Conservation (phyloP, 495 filamentous ascomycete species). For the Choiromyces venosus region DNA sequence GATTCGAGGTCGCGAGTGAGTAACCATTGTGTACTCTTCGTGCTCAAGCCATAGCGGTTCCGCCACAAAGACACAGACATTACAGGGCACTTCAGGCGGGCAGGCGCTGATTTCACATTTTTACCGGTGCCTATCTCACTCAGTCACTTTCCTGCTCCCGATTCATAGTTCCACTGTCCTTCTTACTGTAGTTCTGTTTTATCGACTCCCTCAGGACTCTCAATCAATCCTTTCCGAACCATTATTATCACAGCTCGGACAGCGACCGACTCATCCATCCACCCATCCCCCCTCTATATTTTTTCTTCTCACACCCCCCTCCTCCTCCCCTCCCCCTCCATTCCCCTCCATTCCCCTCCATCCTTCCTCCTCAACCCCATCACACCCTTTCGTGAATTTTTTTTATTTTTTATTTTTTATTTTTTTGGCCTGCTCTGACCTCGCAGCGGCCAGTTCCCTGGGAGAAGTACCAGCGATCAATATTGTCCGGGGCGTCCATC, state of each 20-base stretch:
- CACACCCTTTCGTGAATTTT: slow-evolving; percentile 24
- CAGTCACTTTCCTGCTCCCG: not conserved
- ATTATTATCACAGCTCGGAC: not conserved
- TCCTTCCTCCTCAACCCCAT: slow-evolving; percentile 15
- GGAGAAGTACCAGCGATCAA: slow-evolving; percentile 39
- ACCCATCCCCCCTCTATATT: slow-evolving; percentile 18
- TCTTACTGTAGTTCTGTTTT: not conserved
- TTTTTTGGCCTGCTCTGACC: slow-evolving; percentile 27
- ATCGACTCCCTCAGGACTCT: not conserved
- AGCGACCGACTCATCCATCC: slow-evolving; percentile 22
- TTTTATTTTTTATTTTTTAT: slow-evolving; percentile 9
- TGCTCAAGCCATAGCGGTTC: slow-evolving; percentile 10
- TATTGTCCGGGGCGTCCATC: slow-evolving; percentile 32
- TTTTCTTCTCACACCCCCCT: slow-evolving; percentile 22
- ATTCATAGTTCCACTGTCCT: not conserved
- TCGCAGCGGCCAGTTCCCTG: slow-evolving; percentile 37
- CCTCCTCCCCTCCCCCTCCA: slow-evolving; percentile 16
- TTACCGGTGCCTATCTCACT: slow-evolving; percentile 3
- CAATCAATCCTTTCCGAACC: not conserved
- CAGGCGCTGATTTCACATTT: not conserved
- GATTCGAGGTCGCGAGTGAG: slow-evolving; percentile 14
- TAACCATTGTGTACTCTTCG: slow-evolving; percentile 7
- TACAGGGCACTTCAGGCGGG: slow-evolving; percentile 15
- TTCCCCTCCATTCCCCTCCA: slow-evolving; percentile 27
- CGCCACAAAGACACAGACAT: slow-evolving; percentile 27